Conservation (phyloP, 441 rosid species). For the Erysimum cheiri region DNA sequence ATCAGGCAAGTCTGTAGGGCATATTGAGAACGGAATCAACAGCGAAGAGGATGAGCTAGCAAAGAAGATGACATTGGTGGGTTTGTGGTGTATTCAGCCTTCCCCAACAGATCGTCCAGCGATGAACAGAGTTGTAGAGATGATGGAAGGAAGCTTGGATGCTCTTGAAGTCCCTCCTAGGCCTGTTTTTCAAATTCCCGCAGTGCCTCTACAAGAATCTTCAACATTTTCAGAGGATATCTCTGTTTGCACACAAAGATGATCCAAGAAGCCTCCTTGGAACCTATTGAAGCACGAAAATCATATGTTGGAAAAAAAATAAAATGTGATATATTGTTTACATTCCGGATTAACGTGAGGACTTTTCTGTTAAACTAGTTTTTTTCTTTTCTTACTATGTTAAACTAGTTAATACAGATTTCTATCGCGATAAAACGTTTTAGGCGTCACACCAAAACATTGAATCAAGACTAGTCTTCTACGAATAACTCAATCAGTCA, state of each 20-base stretch:
- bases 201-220: background rate
- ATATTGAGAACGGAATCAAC: constrained; percentile 14
- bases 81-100: constrained; percentile 51
- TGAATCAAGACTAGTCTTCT: background rate
- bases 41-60: constrained; percentile 41
- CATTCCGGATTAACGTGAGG: background rate
- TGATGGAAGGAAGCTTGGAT: constrained; percentile 39
- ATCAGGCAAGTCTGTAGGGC: background rate
- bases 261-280: background rate
- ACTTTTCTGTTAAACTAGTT: background rate
- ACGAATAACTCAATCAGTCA: background rate
- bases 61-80: constrained; percentile 46
- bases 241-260: background rate
- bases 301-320: background rate
- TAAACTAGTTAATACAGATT: background rate
- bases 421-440: background rate
- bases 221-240: background rate
- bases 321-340: background rate
- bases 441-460: background rate
- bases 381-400: background rate
- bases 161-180: constrained; percentile 45
- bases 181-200: constrained; percentile 36
- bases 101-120: constrained; percentile 41
- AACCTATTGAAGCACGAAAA: background rate
- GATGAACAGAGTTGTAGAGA: constrained; percentile 45